A percentile compares a stretch with the other conserved stretches of the same genome.
Conservation (phyloP, 257 asterid species). For the Solanum chiquidenum region DNA sequence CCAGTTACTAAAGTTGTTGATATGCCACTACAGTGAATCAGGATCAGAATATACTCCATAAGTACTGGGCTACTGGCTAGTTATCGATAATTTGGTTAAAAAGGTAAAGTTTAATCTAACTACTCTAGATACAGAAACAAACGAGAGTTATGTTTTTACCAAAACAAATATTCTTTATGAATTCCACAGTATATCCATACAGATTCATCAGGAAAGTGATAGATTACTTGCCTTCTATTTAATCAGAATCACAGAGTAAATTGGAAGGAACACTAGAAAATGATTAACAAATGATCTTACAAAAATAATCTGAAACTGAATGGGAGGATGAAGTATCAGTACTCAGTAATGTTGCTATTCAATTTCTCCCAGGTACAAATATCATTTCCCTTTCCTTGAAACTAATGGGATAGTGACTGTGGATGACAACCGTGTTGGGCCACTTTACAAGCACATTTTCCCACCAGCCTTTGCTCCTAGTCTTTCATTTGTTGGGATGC, state of each 20-base stretch:
- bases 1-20: neutral
- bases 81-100: neutral
- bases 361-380: slow-evolving; percentile 54
- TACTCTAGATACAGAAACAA: neutral
- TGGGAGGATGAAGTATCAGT: neutral
- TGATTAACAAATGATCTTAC: neutral
- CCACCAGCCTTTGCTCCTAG: slow-evolving; percentile 80
- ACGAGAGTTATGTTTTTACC: neutral
- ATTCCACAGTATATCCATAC: neutral
- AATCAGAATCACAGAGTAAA: neutral
- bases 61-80: neutral
- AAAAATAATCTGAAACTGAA: neutral
- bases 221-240: neutral
- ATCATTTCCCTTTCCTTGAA: slow-evolving; percentile 76
- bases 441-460: slow-evolving; percentile 80
- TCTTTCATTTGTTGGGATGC: slow-evolving; percentile 88
- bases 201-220: neutral
- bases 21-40: neutral
- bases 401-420: slow-evolving; percentile 52
- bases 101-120: neutral
- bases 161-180: neutral
- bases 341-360: neutral
- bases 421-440: slow-evolving; percentile 83
- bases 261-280: neutral
- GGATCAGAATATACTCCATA: neutral